Evolutionary conservation across 148 eudicot genomes (phyloP).

Genomic region (Nyssa sinensis): DNA sequence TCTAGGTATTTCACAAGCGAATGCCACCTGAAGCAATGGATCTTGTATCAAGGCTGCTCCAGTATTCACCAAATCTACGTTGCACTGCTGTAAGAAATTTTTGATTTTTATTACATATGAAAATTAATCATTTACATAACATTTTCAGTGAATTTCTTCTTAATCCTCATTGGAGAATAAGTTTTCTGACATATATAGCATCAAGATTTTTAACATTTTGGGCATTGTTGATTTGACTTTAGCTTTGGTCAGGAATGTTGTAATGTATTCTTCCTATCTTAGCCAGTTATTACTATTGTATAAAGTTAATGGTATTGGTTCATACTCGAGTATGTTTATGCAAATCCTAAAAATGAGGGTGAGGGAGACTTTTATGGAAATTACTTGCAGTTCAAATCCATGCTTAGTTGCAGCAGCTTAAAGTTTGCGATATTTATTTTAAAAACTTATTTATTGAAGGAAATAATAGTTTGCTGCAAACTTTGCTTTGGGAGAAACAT

Average conservation of each 20-base stretch:
- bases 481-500: not conserved
- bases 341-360: not conserved
- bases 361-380: not conserved
- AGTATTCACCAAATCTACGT: conserved; percentile 79
- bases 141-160: not conserved
- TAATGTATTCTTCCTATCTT: not conserved
- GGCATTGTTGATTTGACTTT: not conserved
- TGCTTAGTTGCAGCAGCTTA: not conserved
- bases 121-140: not conserved
- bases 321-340: not conserved
- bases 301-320: not conserved
- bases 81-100: conserved; percentile 68
- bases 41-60: conserved; percentile 85
- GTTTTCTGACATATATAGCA: not conserved
- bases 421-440: not conserved
- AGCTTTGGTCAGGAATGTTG: not conserved
- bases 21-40: conserved; percentile 87
- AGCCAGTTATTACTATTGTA: not conserved
- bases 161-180: not conserved
- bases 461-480: not conserved
- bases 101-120: conserved; percentile 1
- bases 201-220: not conserved
- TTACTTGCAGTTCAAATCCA: not conserved
- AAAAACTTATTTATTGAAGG: not conserved
- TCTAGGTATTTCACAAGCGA: conserved; percentile 75